Conservation (phyloP, 306 rosid species). For the Casuarina glauca region DNA sequence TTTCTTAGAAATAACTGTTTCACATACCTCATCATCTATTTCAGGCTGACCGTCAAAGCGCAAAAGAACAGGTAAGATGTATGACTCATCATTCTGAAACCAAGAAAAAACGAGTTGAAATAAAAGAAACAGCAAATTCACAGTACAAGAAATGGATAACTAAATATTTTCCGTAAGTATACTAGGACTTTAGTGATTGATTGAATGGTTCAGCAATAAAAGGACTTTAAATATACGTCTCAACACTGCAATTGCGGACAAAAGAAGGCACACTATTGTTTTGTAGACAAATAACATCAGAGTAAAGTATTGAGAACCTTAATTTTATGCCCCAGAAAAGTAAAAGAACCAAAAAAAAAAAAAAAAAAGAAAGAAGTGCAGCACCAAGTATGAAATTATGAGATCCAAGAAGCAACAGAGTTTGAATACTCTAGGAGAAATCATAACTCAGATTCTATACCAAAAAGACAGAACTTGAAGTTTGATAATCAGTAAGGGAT, state of each 20-base stretch:
- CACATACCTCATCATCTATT: slow-evolving; percentile 91
- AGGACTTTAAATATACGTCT: neutral
- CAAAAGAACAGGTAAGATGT: slow-evolving; percentile 88
- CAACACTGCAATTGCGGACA: slow-evolving; percentile 1
- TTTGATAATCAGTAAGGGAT: neutral
- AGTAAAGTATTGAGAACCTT: neutral
- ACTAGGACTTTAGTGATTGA: neutral
- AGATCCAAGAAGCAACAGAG: neutral
- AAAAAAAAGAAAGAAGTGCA: neutral
- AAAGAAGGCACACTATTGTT: neutral
- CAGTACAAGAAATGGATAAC: neutral
- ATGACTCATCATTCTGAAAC: slow-evolving; percentile 90
- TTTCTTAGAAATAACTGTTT: slow-evolving; percentile 22
- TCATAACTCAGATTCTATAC: neutral
- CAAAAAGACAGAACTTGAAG: neutral
- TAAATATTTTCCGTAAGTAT: neutral
- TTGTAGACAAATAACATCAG: neutral
- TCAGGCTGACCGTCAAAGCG: slow-evolving; percentile 93
- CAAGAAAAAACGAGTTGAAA: slow-evolving; percentile 40
- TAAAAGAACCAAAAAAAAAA: no score
- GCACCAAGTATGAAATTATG: neutral
- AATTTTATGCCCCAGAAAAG: neutral
- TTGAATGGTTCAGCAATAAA: neutral
- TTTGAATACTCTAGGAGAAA: neutral
- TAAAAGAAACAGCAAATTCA: neutral